phyloP scores from a whole-genome alignment of 495 filamentous ascomycete genomes.

The Penicillium steckii region DNA sequence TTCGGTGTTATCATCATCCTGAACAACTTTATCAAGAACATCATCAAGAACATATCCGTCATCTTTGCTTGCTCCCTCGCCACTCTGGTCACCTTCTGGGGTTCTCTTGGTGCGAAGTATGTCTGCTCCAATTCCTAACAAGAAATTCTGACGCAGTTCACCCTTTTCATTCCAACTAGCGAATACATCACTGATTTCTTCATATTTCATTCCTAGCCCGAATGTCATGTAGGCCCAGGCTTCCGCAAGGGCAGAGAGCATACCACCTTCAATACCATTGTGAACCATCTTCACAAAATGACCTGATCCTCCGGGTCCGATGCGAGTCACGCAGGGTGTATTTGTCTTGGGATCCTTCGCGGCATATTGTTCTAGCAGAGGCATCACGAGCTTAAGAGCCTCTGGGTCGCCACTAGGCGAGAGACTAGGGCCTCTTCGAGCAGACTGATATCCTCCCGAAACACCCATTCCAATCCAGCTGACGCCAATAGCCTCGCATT shows the following conservation, averaged over 20 bases:
- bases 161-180: slow-evolving; percentile 58
- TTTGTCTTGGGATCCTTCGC: slow-evolving; percentile 58
- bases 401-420: slow-evolving; percentile 62
- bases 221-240: slow-evolving; percentile 64
- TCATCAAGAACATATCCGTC: slow-evolving; percentile 56
- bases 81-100: slow-evolving; percentile 40
- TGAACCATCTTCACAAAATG: slow-evolving; percentile 81
- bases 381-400: slow-evolving; percentile 59
- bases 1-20: slow-evolving; percentile 66
- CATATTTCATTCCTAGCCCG: slow-evolving; percentile 58
- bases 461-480: slow-evolving; percentile 69
- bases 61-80: slow-evolving; percentile 32
- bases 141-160: slow-evolving; percentile 58
- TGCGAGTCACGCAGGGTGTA: slow-evolving; percentile 58
- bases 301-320: slow-evolving; percentile 63
- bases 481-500: slow-evolving; percentile 53
- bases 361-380: slow-evolving; percentile 58
- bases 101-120: slow-evolving; percentile 52
- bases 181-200: slow-evolving; percentile 77
- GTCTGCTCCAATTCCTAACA: slow-evolving; percentile 62
- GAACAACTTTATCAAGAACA: slow-evolving; percentile 74
- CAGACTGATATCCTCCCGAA: slow-evolving; percentile 67
- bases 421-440: slow-evolving; percentile 62
- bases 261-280: slow-evolving; percentile 74
- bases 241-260: slow-evolving; percentile 61